Base-by-base conservation (phyloP, 2,329 filamentous ascomycete species). In the Mycogone perniciosa region DNA sequence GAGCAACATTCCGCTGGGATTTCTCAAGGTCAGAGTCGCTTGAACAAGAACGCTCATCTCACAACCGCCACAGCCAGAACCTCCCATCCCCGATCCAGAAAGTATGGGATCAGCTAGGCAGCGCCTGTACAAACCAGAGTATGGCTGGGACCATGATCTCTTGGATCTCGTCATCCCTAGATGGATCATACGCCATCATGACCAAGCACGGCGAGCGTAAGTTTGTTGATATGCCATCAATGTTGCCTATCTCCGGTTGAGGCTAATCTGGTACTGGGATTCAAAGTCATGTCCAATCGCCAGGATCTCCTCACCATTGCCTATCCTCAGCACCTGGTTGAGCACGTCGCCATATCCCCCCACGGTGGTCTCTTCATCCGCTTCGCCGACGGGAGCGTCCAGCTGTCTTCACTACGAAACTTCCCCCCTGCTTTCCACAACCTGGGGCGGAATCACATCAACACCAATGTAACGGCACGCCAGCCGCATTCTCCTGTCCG, bases 171-270 rank as follows among this genome's bases (percentile, higher is more conserved):
- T 43, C 54, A 4, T 41, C 54, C 3, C 41, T 50, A 26, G 45
- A 56, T 38, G 54, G 54, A 13, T n/a, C 43, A 5, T 53, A 54
- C 43, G 52, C 47, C 1, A 38, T 54, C 10, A 54, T 54, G 54
- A 56, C 50, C 39, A 53, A 54, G 30, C 46, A 43, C n/a, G 52
- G 52, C 20, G 49, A 56, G 39, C 44, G 54, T 56, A 6, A 52
- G 54, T 38, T 20, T 20, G 2, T 20, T 20, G 20, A 20, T 20
- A 20, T 20, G 20, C 20, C 20, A 20, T 20, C 20, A 20, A 20
- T 3, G 20, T 20, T 20, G 20, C 20, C 20, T 3, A 20, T 20
- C 20, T 20, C 20, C 20, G 20, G 20, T 20, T 20, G 20, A 20
- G 20, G 20, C 20, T 20, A 20, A 20, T 20, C 20, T 20, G 20